These are phyloP conservation scores for Silene latifolia DNA, from an alignment of 148 eudicot genomes.

Conservation along the genomic window DNA sequence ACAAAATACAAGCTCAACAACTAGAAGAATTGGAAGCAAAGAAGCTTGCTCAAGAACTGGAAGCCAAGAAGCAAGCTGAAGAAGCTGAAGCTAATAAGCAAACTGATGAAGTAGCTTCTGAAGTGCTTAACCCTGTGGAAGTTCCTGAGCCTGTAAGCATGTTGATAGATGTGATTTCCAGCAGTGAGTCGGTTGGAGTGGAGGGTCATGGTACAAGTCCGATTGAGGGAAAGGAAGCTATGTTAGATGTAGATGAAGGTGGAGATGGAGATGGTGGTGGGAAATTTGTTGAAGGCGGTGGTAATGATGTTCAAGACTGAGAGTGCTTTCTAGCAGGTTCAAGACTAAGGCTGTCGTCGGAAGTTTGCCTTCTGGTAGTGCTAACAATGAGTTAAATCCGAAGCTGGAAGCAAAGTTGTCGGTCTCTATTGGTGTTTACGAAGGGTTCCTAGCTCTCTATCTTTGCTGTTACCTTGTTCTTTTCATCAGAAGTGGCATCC, in stretches of 20 bases:
- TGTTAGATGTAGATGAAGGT: constrained; percentile 8
- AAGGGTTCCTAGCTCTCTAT: not conserved
- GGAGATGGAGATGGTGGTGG: no score
- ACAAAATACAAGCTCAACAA: constrained; percentile 43
- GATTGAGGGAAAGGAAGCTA: constrained; percentile 1
- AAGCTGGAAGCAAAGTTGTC: not conserved
- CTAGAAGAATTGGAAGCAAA: constrained; percentile 53
- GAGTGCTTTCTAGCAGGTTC: not conserved
- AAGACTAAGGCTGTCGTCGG: not conserved
- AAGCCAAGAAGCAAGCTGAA: constrained; percentile 32
- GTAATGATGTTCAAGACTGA: constrained; percentile 20
- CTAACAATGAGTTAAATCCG: not conserved
- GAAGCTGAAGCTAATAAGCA: constrained; percentile 18
- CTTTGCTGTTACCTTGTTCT: constrained; percentile 4
- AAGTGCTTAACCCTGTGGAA: constrained; percentile 3
- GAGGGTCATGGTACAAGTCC: not conserved
- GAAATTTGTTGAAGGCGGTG: no score
- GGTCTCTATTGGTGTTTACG: not conserved
- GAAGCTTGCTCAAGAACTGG: constrained; percentile 34
- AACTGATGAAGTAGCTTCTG: not conserved
- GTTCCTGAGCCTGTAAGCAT: constrained; percentile 25
- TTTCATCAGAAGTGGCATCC: not conserved
- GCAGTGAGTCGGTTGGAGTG: not conserved
- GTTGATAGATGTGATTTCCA: constrained; percentile 16
- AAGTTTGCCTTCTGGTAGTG: not conserved